These are phyloP conservation scores for Tanacetum coccineum DNA, from an alignment of 129 eudicot species.

Conservation along the genomic window DNA sequence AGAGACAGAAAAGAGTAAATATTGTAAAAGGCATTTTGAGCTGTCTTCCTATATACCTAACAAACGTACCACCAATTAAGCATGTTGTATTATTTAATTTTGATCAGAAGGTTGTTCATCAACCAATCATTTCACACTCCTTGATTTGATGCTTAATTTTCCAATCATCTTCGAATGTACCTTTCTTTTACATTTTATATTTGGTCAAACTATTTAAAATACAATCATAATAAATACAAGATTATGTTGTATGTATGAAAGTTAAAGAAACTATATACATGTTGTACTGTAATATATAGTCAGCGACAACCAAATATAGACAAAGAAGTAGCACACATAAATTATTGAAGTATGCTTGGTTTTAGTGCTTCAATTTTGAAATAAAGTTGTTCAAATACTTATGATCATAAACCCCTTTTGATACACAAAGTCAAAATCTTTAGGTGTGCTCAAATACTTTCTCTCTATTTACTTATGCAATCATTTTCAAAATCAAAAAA, in stretches of 20 bases:
- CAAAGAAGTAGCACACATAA: too few relatives aligned
- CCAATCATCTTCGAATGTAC: constrained; percentile 28
- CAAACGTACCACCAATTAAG: constrained; percentile 17
- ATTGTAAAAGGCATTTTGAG: constrained; percentile 7
- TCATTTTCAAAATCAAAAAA: background rate
- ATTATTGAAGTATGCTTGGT: too few relatives aligned
- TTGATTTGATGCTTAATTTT: constrained; percentile 31
- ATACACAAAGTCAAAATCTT: background rate
- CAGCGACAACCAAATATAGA: too few relatives aligned
- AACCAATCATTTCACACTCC: constrained; percentile 24
- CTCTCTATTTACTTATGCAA: too few relatives aligned
- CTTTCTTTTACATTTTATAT: background rate
- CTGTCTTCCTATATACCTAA: constrained; percentile 19
- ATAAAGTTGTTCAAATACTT: too few relatives aligned
- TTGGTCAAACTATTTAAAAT: background rate
- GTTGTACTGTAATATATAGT: too few relatives aligned
- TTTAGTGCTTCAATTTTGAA: too few relatives aligned
- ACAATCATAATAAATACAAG: too few relatives aligned
- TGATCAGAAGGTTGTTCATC: constrained; percentile 6
- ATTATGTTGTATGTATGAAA: too few relatives aligned
- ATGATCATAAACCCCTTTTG: too few relatives aligned
- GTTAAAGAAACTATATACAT: too few relatives aligned
- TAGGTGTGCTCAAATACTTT: too few relatives aligned
- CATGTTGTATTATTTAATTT: constrained; percentile 16
- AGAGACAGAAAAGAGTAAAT: constrained; percentile 1